Evolutionary conservation across 2,329 filamentous ascomycete species (phyloP).

Genomic region (Colletotrichum tropicale): DNA sequence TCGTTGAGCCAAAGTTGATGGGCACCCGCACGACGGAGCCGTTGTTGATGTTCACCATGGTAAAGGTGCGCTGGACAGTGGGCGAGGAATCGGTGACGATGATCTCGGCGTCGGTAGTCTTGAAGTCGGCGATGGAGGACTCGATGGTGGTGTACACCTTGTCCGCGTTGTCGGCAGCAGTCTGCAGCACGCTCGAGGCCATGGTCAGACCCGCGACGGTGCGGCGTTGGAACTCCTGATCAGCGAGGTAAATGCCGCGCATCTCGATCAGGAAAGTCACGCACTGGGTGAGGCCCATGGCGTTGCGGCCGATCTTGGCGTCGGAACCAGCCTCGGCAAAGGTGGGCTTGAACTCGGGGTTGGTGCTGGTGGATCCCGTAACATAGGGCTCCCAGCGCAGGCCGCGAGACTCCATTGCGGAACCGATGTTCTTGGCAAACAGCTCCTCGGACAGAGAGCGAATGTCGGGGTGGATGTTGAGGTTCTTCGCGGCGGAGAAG

Average conservation of each 20-base stretch:
- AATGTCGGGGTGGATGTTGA: constrained; percentile 34
- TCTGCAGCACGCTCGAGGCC: constrained; percentile 31
- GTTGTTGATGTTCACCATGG: constrained; percentile 29
- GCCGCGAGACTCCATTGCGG: constrained; percentile 30
- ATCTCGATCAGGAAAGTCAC: constrained; percentile 34
- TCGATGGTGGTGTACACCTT: constrained; percentile 31
- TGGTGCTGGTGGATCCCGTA: constrained; percentile 21
- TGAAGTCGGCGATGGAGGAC: constrained; percentile 29
- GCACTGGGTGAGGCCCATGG: constrained; percentile 32
- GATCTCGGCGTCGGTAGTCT: constrained; percentile 27
- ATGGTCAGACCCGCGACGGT: constrained; percentile 31
- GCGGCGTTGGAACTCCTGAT: constrained; percentile 35
- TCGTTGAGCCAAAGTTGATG: constrained; percentile 30
- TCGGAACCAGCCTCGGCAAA: constrained; percentile 23
- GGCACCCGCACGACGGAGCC: constrained; percentile 32
- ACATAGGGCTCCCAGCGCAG: constrained; percentile 36
- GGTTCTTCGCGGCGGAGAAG: constrained; percentile 37
- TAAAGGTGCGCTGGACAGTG: constrained; percentile 22
- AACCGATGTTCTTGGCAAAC: constrained; percentile 31
- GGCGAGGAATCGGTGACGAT: constrained; percentile 31
- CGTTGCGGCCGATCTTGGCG: constrained; percentile 32
- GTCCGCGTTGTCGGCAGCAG: constrained; percentile 32
- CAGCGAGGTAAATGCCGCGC: constrained; percentile 32
- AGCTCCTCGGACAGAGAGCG: constrained; percentile 31
- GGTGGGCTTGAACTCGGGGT: constrained; percentile 27